These are phyloP conservation scores for Spencermartinsiella europaea DNA, from an alignment of 805 yeast genomes.

Conservation along the genomic window DNA sequence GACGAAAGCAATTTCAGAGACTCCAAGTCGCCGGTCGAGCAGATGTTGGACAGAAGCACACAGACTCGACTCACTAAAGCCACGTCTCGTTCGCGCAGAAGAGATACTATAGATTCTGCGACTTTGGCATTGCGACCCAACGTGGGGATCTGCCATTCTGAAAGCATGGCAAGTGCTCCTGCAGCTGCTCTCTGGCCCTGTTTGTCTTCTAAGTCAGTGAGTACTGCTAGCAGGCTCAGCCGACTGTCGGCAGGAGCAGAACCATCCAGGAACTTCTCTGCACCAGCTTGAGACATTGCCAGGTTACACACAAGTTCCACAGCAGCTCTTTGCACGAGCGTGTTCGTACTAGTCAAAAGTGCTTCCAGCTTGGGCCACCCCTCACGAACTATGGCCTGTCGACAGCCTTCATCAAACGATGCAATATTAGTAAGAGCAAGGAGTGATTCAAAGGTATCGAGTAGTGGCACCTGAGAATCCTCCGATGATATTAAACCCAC, in stretches of 20 bases:
- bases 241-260: slow-evolving; percentile 24
- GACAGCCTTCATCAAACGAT: slow-evolving; percentile 39
- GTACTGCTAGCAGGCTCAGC: slow-evolving; percentile 29
- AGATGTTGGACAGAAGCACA: slow-evolving; percentile 1
- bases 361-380: slow-evolving; percentile 46
- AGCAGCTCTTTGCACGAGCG: slow-evolving; percentile 50
- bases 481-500: slow-evolving; percentile 25
- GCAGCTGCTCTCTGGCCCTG: slow-evolving; percentile 34
- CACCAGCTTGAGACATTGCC: slow-evolving; percentile 36
- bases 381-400: slow-evolving; percentile 36
- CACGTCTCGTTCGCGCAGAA: slow-evolving; percentile 5
- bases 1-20: not conserved
- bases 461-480: slow-evolving; percentile 24
- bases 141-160: slow-evolving; percentile 33
- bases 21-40: slow-evolving; percentile 2
- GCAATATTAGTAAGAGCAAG: slow-evolving; percentile 67
- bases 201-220: slow-evolving; percentile 32
- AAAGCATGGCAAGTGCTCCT: slow-evolving; percentile 36
- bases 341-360: slow-evolving; percentile 41
- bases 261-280: slow-evolving; percentile 34
- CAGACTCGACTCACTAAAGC: not conserved
- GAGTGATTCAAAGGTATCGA: slow-evolving; percentile 49
- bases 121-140: slow-evolving; percentile 26
- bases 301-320: slow-evolving; percentile 63
- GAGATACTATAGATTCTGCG: slow-evolving; percentile 13